A percentile compares a stretch with the other conserved stretches of the same genome.
Evolutionary conservation across 345 rosid genomes (phyloP).

Genomic region (Balakata baccata): DNA sequence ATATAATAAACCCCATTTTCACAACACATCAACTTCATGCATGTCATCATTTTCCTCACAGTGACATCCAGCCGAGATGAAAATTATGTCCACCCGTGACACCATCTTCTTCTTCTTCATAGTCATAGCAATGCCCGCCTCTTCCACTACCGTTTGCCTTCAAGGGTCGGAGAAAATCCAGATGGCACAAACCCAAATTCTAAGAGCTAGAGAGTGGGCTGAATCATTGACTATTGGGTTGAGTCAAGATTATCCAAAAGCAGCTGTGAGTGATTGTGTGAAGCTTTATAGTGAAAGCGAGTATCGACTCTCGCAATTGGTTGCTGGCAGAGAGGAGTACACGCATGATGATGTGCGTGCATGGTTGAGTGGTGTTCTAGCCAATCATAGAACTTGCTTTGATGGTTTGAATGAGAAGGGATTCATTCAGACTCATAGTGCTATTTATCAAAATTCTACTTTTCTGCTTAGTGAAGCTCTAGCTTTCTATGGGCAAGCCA

Average conservation of each 20-base stretch:
- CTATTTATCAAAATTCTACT: conserved; percentile 35
- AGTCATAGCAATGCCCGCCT: conserved; percentile 24
- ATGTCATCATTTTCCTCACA: no score
- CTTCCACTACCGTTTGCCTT: conserved; percentile 24
- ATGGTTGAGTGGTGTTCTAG: conserved; percentile 57
- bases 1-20: no score
- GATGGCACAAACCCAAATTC: conserved; percentile 35
- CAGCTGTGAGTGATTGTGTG: conserved; percentile 46
- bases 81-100: background rate
- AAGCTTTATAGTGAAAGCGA: conserved; percentile 53
- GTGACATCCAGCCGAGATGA: background rate
- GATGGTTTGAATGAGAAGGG: conserved; percentile 47
- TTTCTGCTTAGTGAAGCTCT: conserved; percentile 39
- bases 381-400: conserved; percentile 56
- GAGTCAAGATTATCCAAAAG: conserved; percentile 8
- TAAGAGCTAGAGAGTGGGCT: conserved; percentile 31
- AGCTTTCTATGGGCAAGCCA: conserved; percentile 30
- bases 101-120: conserved; percentile 19
- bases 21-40: no score
- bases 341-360: conserved; percentile 46
- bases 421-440: background rate
- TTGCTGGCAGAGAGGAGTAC: conserved; percentile 21
- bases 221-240: conserved; percentile 5
- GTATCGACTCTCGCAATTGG: conserved; percentile 39
- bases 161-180: conserved; percentile 30